phyloP scores from a whole-genome alignment of 2,329 filamentous ascomycete genomes.

The Penicillium sumatraense region DNA sequence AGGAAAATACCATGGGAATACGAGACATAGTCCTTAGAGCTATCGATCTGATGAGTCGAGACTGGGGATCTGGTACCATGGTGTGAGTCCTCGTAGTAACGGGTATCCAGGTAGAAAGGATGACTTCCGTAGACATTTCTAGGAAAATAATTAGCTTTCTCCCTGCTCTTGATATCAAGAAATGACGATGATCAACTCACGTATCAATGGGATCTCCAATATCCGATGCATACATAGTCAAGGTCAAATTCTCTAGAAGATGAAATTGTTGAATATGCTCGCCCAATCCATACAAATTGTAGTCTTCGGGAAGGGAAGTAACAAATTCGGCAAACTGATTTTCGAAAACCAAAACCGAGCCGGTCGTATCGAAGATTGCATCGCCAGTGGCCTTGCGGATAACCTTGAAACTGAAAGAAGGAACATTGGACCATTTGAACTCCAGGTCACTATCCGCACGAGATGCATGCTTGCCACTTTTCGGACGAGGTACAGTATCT shows the following conservation, averaged over 20 bases:
- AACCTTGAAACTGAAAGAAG: constrained; percentile 61
- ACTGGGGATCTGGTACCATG: constrained; percentile 58
- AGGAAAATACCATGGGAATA: constrained; percentile 78
- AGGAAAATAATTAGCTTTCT: background rate
- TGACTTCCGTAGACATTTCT: constrained; percentile 76
- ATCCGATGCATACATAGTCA: constrained; percentile 71
- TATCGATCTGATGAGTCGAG: constrained; percentile 57
- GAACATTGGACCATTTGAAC: constrained; percentile 61
- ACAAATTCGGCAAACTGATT: constrained; percentile 78
- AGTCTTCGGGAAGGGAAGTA: constrained; percentile 68
- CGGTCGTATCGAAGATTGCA: constrained; percentile 69
- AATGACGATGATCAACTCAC: constrained; percentile 34
- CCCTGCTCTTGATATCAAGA: background rate
- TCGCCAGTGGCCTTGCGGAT: constrained; percentile 65
- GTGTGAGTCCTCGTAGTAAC: constrained; percentile 67
- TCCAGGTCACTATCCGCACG: constrained; percentile 49
- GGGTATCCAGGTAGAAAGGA: constrained; percentile 78
- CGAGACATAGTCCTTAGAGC: constrained; percentile 62
- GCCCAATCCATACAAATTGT: constrained; percentile 76
- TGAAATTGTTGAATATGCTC: constrained; percentile 73
- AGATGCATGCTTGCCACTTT: constrained; percentile 47
- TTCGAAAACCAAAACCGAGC: constrained; percentile 70
- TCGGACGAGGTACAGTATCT: constrained; percentile 63
- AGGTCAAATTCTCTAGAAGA: constrained; percentile 73
- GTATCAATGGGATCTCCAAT: constrained; percentile 59